A percentile compares a stretch with the other conserved stretches of the same genome.
Evolutionary conservation across 176 grass and related monocot genomes (phyloP).

Genomic region (Triticum timopheevii): DNA sequence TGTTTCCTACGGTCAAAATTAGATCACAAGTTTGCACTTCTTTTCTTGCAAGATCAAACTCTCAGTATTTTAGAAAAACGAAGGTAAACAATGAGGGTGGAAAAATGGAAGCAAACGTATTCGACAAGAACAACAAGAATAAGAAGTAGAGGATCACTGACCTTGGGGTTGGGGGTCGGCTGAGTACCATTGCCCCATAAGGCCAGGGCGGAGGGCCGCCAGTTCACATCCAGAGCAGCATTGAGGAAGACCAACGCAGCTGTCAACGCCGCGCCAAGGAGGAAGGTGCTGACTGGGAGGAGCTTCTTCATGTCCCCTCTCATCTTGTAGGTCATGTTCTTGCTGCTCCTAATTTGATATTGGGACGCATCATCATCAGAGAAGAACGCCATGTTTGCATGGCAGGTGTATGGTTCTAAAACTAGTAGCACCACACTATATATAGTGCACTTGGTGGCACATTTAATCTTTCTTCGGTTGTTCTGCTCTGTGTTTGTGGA

Average conservation of each 20-base stretch:
- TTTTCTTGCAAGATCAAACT: background rate
- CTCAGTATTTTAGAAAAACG: background rate
- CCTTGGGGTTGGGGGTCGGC: constrained; percentile 2
- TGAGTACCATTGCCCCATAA: constrained; percentile 25
- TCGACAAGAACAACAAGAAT: background rate
- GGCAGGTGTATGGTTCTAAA: background rate
- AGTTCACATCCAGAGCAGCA: constrained; percentile 28
- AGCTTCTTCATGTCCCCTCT: constrained; percentile 31
- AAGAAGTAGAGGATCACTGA: constrained; percentile 22
- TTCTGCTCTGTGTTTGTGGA: background rate
- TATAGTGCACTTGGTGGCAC: background rate
- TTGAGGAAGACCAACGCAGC: constrained; percentile 31
- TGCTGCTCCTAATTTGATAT: constrained; percentile 1
- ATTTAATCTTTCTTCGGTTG: background rate
- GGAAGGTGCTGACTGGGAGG: constrained; percentile 40
- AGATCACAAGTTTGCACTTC: background rate
- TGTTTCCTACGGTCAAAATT: background rate
- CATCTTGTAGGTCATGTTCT: constrained; percentile 32
- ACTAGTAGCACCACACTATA: background rate
- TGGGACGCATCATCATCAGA: constrained; percentile 1
- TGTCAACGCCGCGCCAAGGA: constrained; percentile 37
- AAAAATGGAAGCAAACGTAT: background rate
- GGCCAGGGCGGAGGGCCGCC: constrained; percentile 27
- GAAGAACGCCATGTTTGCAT: constrained; percentile 33
- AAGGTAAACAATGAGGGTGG: background rate